These are phyloP conservation scores for Paraphoma sp. DNA, from an alignment of 2,329 filamentous ascomycete species.

Conservation along the genomic window DNA sequence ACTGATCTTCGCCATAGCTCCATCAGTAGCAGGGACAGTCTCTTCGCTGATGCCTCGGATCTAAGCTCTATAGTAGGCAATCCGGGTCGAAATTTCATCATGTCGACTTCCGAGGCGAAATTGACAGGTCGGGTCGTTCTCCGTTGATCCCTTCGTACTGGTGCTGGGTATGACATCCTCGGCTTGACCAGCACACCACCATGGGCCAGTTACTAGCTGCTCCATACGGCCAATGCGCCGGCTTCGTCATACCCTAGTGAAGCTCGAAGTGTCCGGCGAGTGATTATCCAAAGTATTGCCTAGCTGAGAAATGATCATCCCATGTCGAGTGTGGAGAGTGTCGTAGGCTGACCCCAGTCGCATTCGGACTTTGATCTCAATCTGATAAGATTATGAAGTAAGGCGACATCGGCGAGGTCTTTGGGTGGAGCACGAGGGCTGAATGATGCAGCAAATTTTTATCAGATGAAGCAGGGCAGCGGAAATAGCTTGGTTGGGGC, in stretches of 20 bases:
- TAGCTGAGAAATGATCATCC: slow-evolving; percentile 21
- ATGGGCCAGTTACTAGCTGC: slow-evolving; percentile 8
- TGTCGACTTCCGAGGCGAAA: not conserved
- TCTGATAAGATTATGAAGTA: slow-evolving; percentile 35
- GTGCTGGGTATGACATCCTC: slow-evolving; percentile 11
- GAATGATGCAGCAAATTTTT: slow-evolving; percentile 21
- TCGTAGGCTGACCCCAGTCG: slow-evolving; percentile 3
- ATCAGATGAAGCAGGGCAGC: slow-evolving; percentile 25
- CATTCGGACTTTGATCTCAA: slow-evolving; percentile 18
- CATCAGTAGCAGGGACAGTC: slow-evolving; percentile 4
- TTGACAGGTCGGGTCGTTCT: slow-evolving; percentile 1
- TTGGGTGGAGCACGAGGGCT: slow-evolving; percentile 1
- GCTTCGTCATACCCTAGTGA: slow-evolving; percentile 13
- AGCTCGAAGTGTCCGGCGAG: slow-evolving; percentile 3
- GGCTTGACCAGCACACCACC: slow-evolving; percentile 10
- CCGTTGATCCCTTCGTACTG: slow-evolving; percentile 7
- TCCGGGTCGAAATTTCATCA: slow-evolving; percentile 9
- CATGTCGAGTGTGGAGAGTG: slow-evolving; percentile 9
- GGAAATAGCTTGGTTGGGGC: slow-evolving; percentile 11
- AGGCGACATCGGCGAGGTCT: slow-evolving; percentile 23
- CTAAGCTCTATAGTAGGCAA: slow-evolving; percentile 24
- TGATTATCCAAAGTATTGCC: slow-evolving; percentile 20
- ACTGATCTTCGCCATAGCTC: slow-evolving; percentile 17
- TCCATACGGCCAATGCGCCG: slow-evolving; percentile 24
- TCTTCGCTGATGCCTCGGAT: slow-evolving; percentile 45